These are phyloP conservation scores for Saccharomyces pastorianus DNA, from an alignment of 1,139 yeast genomes.

Conservation along the genomic window DNA sequence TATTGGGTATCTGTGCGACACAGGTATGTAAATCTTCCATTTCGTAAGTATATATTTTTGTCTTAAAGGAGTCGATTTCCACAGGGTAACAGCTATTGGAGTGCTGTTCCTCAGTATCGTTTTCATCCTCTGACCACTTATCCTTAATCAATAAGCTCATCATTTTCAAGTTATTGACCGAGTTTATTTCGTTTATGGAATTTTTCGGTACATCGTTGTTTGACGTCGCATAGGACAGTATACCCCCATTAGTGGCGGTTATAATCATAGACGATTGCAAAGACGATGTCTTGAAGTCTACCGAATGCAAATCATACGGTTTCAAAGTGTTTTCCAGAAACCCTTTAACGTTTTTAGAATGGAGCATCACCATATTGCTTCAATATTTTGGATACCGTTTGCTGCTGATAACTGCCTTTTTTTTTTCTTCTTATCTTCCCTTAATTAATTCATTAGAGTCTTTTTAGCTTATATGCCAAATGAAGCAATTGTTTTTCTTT, in stretches of 20 bases:
- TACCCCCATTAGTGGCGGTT: constrained; percentile 24
- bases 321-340: constrained; percentile 11
- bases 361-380: constrained; percentile 10
- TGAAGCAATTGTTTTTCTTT: neutral
- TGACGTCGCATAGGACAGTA: constrained; percentile 22
- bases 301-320: constrained; percentile 10
- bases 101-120: constrained; percentile 9
- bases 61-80: constrained; percentile 4
- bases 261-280: constrained; percentile 24
- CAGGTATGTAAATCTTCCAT: constrained; percentile 29
- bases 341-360: constrained; percentile 14
- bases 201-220: constrained; percentile 1
- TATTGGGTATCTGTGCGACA: constrained; percentile 25
- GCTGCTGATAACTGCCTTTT: neutral
- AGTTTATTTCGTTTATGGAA: constrained; percentile 8
- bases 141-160: constrained; percentile 29
- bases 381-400: neutral
- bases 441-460: neutral
- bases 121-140: constrained; percentile 29
- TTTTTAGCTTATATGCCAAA: neutral
- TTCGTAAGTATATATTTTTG: constrained; percentile 26
- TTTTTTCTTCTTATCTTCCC: neutral
- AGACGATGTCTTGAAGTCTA: constrained; percentile 10
- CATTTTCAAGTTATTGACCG: constrained; percentile 27
- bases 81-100: constrained; percentile 12